phyloP scores from a whole-genome alignment of 2,329 filamentous ascomycete genomes.

The Bipolaris sorokiniana region DNA sequence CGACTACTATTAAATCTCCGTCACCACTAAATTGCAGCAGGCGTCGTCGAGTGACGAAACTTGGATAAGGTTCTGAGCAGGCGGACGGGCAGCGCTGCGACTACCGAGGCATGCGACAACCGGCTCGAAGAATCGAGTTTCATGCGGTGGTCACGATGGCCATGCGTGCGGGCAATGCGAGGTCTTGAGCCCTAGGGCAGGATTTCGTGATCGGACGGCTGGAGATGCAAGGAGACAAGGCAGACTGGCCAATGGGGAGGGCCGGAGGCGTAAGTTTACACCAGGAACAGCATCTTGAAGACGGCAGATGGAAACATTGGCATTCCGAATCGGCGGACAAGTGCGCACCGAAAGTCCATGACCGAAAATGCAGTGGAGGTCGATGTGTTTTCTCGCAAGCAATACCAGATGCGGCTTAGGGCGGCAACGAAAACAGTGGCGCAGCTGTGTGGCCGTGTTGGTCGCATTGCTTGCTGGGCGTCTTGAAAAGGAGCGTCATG shows the following conservation, averaged over 20 bases:
- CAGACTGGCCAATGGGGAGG: slow-evolving; percentile 19
- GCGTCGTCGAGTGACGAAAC: slow-evolving; percentile 16
- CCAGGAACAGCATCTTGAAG: slow-evolving; percentile 18
- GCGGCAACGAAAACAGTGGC: slow-evolving; percentile 11
- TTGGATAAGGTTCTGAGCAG: slow-evolving; percentile 17
- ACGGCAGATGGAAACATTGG: slow-evolving; percentile 12
- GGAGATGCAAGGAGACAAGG: slow-evolving; percentile 8
- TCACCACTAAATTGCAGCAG: slow-evolving; percentile 14
- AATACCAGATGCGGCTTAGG: slow-evolving; percentile 23
- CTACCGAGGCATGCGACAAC: slow-evolving; percentile 18
- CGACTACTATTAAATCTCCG: slow-evolving; percentile 31
- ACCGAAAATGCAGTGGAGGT: slow-evolving; percentile 15
- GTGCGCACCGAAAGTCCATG: slow-evolving; percentile 15
- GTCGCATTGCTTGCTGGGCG: slow-evolving; percentile 5
- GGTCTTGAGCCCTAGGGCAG: slow-evolving; percentile 14
- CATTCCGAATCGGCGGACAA: slow-evolving; percentile 17
- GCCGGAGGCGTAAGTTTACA: slow-evolving; percentile 14
- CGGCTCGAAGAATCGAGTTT: slow-evolving; percentile 16
- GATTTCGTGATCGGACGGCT: slow-evolving; percentile 21
- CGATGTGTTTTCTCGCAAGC: slow-evolving; percentile 31
- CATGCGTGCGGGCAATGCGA: slow-evolving; percentile 6
- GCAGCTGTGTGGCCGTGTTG: slow-evolving; percentile 8
- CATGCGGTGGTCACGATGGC: slow-evolving; percentile 1
- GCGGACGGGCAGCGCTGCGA: slow-evolving; percentile 7
- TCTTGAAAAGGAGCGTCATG: background rate